Conservation (phyloP, 1,139 yeast species). For the Kodamaea sp. region DNA sequence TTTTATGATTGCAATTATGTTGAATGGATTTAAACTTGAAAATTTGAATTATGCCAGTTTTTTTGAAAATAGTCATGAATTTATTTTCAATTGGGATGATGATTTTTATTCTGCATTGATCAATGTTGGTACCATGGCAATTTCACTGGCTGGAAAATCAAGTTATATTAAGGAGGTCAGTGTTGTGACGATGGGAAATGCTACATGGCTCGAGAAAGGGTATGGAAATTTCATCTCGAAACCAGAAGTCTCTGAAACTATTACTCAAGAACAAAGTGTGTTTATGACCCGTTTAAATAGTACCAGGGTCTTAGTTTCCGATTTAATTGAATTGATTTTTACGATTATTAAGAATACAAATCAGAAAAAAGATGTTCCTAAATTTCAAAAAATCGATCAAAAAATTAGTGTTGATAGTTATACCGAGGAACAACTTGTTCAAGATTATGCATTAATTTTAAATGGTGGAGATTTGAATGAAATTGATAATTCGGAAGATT, state of each 20-base stretch:
- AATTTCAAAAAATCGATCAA: neutral
- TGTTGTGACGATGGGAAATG: constrained; percentile 42
- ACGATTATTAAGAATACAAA: constrained; percentile 16
- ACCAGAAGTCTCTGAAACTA: constrained; percentile 17
- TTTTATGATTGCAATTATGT: constrained; percentile 52
- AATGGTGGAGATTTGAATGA: constrained; percentile 37
- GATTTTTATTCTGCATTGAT: constrained; percentile 64
- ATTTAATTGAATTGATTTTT: constrained; percentile 24
- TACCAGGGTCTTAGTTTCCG: constrained; percentile 17
- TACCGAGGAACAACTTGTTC: constrained; percentile 22
- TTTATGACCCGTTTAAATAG: constrained; percentile 21
- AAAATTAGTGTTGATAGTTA: constrained; percentile 20
- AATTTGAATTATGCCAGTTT: constrained; percentile 50
- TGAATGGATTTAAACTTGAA: constrained; percentile 50
- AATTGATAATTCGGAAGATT: constrained; percentile 47
- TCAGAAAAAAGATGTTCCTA: neutral
- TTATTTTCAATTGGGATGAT: constrained; percentile 37
- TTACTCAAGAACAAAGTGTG: constrained; percentile 18
- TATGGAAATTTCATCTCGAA: constrained; percentile 32
- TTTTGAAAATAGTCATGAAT: constrained; percentile 18
- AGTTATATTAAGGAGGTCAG: constrained; percentile 62
- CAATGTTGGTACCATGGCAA: constrained; percentile 58
- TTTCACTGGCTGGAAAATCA: constrained; percentile 63
- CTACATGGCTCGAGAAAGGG: constrained; percentile 61
- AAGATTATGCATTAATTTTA: constrained; percentile 23